Base-by-base conservation (phyloP, 306 rosid genomes). In the Sphenostylis stenocarpa region DNA sequence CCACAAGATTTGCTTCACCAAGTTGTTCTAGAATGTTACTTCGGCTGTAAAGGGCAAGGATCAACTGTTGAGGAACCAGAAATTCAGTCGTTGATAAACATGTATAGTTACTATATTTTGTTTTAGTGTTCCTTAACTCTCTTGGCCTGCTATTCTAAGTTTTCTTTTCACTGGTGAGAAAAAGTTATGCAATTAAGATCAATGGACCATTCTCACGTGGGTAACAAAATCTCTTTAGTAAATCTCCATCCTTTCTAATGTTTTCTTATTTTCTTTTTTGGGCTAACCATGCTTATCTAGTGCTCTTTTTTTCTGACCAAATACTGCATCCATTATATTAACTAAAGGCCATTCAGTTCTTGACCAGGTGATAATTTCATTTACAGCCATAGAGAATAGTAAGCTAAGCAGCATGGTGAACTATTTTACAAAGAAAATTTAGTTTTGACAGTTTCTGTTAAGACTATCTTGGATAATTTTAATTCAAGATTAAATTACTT, bases 21-120 rank as follows among this genome's bases (percentile, higher is more conserved):
- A 19, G 61, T 55, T 58, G 69, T 52, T 67, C 12, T 23, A 26
- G 38, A 23, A 21, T 62, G 49, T 51, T 79, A 28, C 72, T 39
- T 60, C 7, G 16, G 43, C 69, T 23, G 13, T 23, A 21, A 34
- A 75, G 31, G 21, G 11, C 7, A 48, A 20, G 66, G 33, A 26
- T 3, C 29, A 51, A 34, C 43, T 3, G 80, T 29, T 43, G 36
- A 43, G 61, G 39, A 49, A 60, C 62, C 4, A 2, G 56, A 63
- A 51, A 55, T 69, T 67, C n/a, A 77, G 36, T 53, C 67, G 57
- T 66, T 61, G 53, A 63, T 29, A 41, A 62, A 77, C 33, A 53
- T 63, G 82, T 43, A 76, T 24, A 76, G 63, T 45, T 34, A 57
- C 17, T 21, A 49, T 60, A 43, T 53, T 10, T 5, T 53, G 13